These are phyloP conservation scores for Cladophialophora yegresii DNA, from an alignment of 2,329 filamentous ascomycete species.

Conservation along the genomic window DNA sequence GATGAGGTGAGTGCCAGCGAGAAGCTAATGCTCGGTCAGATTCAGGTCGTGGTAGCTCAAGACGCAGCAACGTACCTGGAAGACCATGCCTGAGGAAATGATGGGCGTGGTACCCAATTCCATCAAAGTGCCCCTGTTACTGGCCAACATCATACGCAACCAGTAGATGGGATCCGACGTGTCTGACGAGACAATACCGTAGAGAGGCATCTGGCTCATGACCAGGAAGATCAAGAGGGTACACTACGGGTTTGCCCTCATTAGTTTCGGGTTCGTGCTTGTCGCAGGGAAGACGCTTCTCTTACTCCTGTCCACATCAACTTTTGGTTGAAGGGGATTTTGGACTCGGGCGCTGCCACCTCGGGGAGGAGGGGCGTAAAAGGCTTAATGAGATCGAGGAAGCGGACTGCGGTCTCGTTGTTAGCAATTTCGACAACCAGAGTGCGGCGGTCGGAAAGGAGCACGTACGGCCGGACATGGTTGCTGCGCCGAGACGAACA, in stretches of 20 bases:
- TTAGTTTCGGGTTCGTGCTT: conserved; percentile 24
- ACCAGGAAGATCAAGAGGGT: conserved; percentile 98
- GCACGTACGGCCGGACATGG: conserved; percentile 33
- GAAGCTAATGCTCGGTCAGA: conserved; percentile 58
- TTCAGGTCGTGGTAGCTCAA: not conserved
- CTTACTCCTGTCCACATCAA: conserved; percentile 83
- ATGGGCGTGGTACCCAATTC: conserved; percentile 97
- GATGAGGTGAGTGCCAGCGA: conserved; percentile 98
- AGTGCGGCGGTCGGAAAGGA: conserved; percentile 17
- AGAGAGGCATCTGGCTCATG: conserved; percentile 99
- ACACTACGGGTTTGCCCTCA: conserved; percentile 52
- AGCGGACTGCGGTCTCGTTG: conserved; percentile 69
- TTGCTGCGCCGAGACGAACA: conserved; percentile 20
- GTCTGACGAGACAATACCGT: conserved; percentile 98
- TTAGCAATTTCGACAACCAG: conserved; percentile 25
- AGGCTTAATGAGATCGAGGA: conserved; percentile 99
- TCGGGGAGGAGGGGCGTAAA: conserved; percentile 99
- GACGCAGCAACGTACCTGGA: conserved; percentile 65
- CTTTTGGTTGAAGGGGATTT: conserved; percentile 98
- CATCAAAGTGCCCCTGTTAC: conserved; percentile 96
- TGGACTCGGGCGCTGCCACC: conserved; percentile 97
- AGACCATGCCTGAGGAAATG: conserved; percentile 99
- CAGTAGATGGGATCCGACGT: conserved; percentile 99
- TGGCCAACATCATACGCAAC: conserved; percentile 99
- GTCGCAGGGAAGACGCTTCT: conserved; percentile 27